Base-by-base conservation (phyloP, 148 eudicot species). In the Dianthus caryophyllus region DNA sequence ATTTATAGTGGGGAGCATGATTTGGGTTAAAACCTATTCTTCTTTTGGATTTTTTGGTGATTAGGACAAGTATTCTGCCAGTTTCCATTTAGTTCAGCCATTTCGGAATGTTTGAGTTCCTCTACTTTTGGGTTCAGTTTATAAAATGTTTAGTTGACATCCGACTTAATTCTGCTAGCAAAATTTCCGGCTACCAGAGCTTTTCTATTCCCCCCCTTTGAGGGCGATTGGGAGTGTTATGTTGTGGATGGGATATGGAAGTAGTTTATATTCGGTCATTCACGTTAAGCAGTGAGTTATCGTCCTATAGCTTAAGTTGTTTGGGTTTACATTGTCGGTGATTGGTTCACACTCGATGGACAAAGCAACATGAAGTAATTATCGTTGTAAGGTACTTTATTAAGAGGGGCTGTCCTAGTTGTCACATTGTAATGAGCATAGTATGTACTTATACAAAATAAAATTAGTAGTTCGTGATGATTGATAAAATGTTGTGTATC, bases 381-480 rank as follows among this genome's bases (percentile, higher is more conserved):
- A 16, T 50, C 20, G 54, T 50, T 5, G 4, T 48, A 25, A 24
- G 27, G 30, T 25, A 22, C 27, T 7, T 4, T 21, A 9, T 54
- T 54, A 24, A 1, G 6, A 1, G 6, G 59, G 31, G 20, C 30
- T 54, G 59, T 13, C 30, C 29, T 54, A 22, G 59, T 9, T 24
- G 27, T 8, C 17, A 54, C 30, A 11, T 54, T 54, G 31, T 24
- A 54, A 50, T 10, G 25, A 50, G 54, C 54, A 50, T 5, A 18
- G 10, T n/a, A 21, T n/a, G n/a, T n/a, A n/a, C n/a, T n/a, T n/a
- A 18, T 18, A 50, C 38, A 33, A 33, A 33, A 33, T n/a, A n/a
- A n/a, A n/a, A n/a, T n/a, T n/a, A n/a, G n/a, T n/a, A n/a, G 49
- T 57, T 53, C 33, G 38, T 18, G 24, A 13, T 64, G 73, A 71